Evolutionary conservation across 129 eudicot species (phyloP).

Genomic region (Smallanthus sonchifolius): DNA sequence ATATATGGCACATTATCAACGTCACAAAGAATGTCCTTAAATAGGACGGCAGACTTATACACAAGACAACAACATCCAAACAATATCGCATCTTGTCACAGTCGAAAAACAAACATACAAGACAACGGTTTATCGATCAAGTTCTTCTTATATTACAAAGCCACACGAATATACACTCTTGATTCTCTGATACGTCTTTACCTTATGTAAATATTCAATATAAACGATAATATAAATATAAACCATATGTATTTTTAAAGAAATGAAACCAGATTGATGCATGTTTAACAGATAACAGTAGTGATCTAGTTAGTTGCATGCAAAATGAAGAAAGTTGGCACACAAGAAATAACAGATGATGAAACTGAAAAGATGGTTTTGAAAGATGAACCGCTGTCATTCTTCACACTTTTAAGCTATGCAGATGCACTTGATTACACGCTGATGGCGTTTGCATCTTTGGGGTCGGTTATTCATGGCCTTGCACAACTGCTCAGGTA

Average conservation of each 20-base stretch:
- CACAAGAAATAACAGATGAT: constrained; percentile 8
- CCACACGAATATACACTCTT: constrained; percentile 24
- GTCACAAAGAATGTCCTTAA: constrained; percentile 25
- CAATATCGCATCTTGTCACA: background rate
- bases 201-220: background rate
- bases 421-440: constrained; percentile 71
- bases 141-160: constrained; percentile 9
- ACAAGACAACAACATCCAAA: constrained; percentile 20
- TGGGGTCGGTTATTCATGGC: constrained; percentile 78
- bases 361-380: constrained; percentile 19
- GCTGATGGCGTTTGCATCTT: constrained; percentile 59
- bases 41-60: constrained; percentile 20
- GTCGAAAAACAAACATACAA: constrained; percentile 19
- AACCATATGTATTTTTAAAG: background rate
- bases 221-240: background rate
- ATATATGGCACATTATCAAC: constrained; percentile 5
- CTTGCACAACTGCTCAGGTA: constrained; percentile 85
- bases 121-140: constrained; percentile 13
- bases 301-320: constrained; percentile 6
- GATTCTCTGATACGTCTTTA: constrained; percentile 15
- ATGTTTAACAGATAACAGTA: background rate
- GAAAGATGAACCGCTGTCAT: constrained; percentile 39
- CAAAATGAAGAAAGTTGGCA: constrained; percentile 27
- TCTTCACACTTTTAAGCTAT: constrained; percentile 56
- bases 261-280: background rate